Conservation (phyloP, 306 rosid species). For the Medicago arabica region DNA sequence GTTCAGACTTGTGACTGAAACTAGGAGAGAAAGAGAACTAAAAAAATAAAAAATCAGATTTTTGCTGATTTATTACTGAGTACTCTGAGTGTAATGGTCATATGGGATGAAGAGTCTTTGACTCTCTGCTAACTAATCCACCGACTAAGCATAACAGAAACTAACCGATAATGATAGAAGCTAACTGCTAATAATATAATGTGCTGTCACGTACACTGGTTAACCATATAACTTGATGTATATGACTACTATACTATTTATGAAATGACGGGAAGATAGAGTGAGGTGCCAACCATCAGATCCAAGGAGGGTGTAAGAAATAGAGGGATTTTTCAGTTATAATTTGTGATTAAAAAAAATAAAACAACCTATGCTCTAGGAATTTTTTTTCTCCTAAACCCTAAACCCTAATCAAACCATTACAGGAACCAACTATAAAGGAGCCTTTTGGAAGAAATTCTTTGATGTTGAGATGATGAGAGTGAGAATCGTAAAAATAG, state of each 20-base stretch:
- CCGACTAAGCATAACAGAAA: slow-evolving; percentile 2
- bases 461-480: no score
- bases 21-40: not conserved
- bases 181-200: not conserved
- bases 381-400: not conserved
- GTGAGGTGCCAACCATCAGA: not conserved
- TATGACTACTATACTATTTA: not conserved
- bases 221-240: not conserved
- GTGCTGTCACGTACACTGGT: not conserved
- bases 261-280: slow-evolving; percentile 7
- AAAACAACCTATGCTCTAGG: not conserved
- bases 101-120: not conserved
- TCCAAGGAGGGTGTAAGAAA: not conserved
- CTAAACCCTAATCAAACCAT: no score
- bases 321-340: not conserved
- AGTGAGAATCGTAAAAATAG: no score
- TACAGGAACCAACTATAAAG: no score
- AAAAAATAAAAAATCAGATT: not conserved
- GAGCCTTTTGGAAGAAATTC: no score
- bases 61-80: slow-evolving; percentile 2
- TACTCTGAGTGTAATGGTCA: not conserved
- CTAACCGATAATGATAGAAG: not conserved
- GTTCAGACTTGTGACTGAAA: not conserved
- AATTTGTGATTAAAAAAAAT: not conserved
- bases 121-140: not conserved